phyloP scores from a whole-genome alignment of 768 basidiomycete species.

The Solioccasus polychromus region DNA sequence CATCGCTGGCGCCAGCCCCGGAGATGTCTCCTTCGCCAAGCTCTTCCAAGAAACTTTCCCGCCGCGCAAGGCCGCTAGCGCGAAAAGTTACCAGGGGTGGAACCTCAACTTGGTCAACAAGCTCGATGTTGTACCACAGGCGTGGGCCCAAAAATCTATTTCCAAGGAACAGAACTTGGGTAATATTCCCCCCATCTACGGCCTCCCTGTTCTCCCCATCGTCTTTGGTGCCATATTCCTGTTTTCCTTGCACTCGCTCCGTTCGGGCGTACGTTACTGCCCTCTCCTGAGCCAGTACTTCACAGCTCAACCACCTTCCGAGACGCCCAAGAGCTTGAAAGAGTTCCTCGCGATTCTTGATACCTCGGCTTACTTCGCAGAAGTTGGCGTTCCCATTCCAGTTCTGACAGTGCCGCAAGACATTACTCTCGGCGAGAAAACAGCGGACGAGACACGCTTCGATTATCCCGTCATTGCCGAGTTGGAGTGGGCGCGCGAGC shows the following conservation, averaged over 20 bases:
- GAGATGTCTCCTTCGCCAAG: not conserved
- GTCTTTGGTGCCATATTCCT: not conserved
- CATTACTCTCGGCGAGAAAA: conserved; percentile 2
- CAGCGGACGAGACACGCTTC: not conserved
- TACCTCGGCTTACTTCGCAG: not conserved
- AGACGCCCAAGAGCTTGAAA: not conserved
- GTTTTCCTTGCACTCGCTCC: not conserved
- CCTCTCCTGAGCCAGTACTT: conserved; percentile 11
- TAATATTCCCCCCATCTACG: conserved; percentile 15
- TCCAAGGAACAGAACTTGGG: conserved; percentile 10
- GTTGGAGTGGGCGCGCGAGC: conserved; percentile 13
- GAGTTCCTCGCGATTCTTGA: not conserved
- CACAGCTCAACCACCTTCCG: not conserved
- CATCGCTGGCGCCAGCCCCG: conserved; percentile 3
- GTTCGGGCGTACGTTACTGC: conserved; percentile 1
- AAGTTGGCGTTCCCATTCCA: not conserved
- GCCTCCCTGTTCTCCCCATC: not conserved
- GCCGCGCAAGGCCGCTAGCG: not conserved
- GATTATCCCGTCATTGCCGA: conserved; percentile 5
- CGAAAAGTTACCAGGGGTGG: conserved; percentile 9
- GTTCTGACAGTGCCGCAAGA: too few species aligned
- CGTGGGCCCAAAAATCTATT: not conserved
- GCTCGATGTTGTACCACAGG: conserved; percentile 13
- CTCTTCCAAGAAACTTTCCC: conserved; percentile 8
- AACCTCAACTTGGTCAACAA: conserved; percentile 19